phyloP scores from a whole-genome alignment of 2,329 filamentous ascomycete genomes.

The Epichloe typhina region DNA sequence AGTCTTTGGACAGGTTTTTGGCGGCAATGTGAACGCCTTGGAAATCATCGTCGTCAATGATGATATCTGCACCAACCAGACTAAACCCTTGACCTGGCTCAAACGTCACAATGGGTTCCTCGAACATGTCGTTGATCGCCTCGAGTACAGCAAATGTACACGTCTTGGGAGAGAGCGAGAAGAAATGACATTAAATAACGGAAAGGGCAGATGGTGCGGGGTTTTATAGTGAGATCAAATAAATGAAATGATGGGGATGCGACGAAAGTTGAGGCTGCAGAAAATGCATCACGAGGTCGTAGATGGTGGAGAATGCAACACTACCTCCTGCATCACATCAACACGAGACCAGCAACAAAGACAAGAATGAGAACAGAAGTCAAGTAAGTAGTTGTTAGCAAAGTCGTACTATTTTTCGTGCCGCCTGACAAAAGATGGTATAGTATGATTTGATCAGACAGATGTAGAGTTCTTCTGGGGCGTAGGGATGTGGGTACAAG shows the following conservation, averaged over 20 bases:
- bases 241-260: background rate
- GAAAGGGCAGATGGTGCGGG: background rate
- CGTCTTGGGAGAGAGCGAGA: background rate
- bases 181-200: background rate
- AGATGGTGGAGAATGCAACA: conserved; percentile 2
- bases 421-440: background rate
- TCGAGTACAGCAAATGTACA: background rate
- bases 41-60: conserved; percentile 18
- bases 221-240: background rate
- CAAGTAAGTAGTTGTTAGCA: background rate
- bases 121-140: conserved; percentile 11
- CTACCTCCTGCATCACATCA: background rate
- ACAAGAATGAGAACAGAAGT: background rate
- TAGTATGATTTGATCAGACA: background rate
- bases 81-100: conserved; percentile 12
- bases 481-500: background rate
- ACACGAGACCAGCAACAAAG: conserved; percentile 1
- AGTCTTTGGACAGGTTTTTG: conserved; percentile 17
- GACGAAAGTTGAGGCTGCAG: background rate
- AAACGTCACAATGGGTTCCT: conserved; percentile 15
- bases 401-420: background rate
- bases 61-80: conserved; percentile 17
- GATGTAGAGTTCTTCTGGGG: background rate
- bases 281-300: conserved; percentile 1
- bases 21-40: conserved; percentile 21